phyloP scores from a whole-genome alignment of 1,284 basidiomycete genomes.

The Rhizopogon hawkerae region DNA sequence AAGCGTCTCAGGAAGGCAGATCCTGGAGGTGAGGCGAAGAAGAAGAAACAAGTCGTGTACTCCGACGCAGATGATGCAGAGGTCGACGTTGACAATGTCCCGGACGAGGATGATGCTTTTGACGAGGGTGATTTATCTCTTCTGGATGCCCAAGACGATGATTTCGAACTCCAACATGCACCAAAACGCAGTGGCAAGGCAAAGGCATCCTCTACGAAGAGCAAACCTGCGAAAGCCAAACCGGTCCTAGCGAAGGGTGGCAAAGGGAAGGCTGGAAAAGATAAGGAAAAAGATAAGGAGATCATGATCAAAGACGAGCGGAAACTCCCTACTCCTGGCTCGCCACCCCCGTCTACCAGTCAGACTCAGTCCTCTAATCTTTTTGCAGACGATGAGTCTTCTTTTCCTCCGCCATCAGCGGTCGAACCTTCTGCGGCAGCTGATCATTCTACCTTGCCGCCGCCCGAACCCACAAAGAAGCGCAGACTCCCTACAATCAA shows the following conservation, averaged over 20 bases:
- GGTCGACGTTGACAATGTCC: slow-evolving; percentile 17
- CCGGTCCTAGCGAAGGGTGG: slow-evolving; percentile 13
- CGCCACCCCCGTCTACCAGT: slow-evolving; percentile 22
- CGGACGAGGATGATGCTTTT: slow-evolving; percentile 15
- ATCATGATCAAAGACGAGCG: slow-evolving; percentile 35
- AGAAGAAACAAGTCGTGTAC: slow-evolving; percentile 13
- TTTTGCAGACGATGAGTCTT: slow-evolving; percentile 21
- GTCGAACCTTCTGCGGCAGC: slow-evolving; percentile 11
- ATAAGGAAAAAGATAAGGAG: slow-evolving; percentile 28
- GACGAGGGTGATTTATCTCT: slow-evolving; percentile 12
- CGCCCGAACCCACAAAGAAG: slow-evolving; percentile 40
- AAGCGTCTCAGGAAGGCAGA: slow-evolving; percentile 12
- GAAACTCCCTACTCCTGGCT: slow-evolving; percentile 17
- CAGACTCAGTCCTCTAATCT: slow-evolving; percentile 24
- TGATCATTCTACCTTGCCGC: slow-evolving; percentile 22
- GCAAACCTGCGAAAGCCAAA: slow-evolving; percentile 15
- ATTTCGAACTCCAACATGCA: slow-evolving; percentile 26
- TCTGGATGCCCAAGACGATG: slow-evolving; percentile 27
- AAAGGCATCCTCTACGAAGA: slow-evolving; percentile 19
- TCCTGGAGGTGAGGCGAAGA: slow-evolving; percentile 9
- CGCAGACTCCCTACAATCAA: slow-evolving; percentile 64
- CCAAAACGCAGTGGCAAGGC: slow-evolving; percentile 23
- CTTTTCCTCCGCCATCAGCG: background rate
- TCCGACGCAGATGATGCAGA: slow-evolving; percentile 25
- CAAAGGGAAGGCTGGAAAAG: slow-evolving; percentile 20